Base-by-base conservation (phyloP, 306 rosid species). In the Luffa acutangula region DNA sequence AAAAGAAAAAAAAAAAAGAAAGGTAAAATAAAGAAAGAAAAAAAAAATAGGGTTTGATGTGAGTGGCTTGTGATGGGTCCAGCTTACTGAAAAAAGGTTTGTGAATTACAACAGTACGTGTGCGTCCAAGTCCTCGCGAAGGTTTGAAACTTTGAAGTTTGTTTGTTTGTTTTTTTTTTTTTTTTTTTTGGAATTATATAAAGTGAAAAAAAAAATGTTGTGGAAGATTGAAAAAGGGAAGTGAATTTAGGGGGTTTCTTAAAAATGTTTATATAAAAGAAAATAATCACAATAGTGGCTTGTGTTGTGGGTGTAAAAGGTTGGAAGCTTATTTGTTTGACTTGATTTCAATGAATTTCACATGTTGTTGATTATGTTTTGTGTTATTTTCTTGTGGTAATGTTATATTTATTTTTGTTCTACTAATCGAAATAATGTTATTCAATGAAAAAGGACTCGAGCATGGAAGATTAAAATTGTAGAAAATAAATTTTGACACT, bases 41-140 rank as follows among this genome's bases (percentile, higher is more conserved):
- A 5, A 14, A 34, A 12, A 63, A 15, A 36, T 6, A 36, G 1
- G 25, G 36, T 75, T 39, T 59, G 49, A 74, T 52, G 45, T 74
- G 18, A 62, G 78, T 25, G 85, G 66, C 85, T 81, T 82, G 91
- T 79, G 91, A 91, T 89, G 90, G 87, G 74, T 80, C 87, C 84
- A 58, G 76, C 78, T 60, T 65, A 77, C n/a, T 49, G 57, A 84
- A 81, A 81, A 79, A 76, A 64, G 79, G 78, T 5, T 65, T 18
- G 62, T 11, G 21, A 42, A 70, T 64, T 76, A 85, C 72, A 85
- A 81, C 84, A 60, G 70, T 39, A 66, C 54, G 57, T 89, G 89
- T 86, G 86, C 87, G 81, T 92, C 95, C 93, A 82, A 79, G 71
- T 69, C 81, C 73, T 62, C 80, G 11, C 70, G 6, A 60, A 72